Conservation (phyloP, 305 asterid genomes). For the Fraxinus angustifolia region DNA sequence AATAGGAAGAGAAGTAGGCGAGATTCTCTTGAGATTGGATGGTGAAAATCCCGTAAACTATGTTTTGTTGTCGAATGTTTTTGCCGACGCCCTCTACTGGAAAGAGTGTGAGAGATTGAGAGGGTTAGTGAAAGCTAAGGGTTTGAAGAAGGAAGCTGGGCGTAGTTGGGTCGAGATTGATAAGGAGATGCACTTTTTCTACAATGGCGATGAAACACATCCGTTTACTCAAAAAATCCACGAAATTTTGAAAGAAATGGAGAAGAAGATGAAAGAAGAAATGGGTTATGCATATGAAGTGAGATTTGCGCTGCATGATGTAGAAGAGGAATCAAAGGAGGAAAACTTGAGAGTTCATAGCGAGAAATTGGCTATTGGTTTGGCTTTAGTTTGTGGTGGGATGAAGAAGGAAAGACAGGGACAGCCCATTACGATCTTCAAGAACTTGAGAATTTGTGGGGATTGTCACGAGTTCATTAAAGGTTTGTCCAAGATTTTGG, state of each 20-base stretch:
- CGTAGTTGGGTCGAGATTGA: slow-evolving; percentile 56
- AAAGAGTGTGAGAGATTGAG: slow-evolving; percentile 49
- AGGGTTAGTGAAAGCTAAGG: slow-evolving; percentile 39
- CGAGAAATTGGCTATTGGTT: slow-evolving; percentile 49
- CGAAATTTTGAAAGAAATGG: slow-evolving; percentile 35
- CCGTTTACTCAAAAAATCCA: slow-evolving; percentile 35
- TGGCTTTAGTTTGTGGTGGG: slow-evolving; percentile 36
- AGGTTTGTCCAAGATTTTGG: slow-evolving; percentile 43
- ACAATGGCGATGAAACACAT: slow-evolving; percentile 40
- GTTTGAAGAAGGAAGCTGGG: slow-evolving; percentile 57
- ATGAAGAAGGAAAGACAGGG: slow-evolving; percentile 26
- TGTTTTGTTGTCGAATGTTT: slow-evolving; percentile 51
- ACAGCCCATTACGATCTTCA: slow-evolving; percentile 37
- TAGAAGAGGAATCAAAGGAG: slow-evolving; percentile 45
- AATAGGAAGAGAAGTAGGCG: slow-evolving; percentile 49
- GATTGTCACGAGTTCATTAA: slow-evolving; percentile 53
- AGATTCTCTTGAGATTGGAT: slow-evolving; percentile 42
- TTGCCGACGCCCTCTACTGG: slow-evolving; percentile 50
- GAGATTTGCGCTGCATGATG: slow-evolving; percentile 45
- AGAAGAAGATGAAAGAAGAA: slow-evolving; percentile 38
- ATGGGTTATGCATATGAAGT: slow-evolving; percentile 37
- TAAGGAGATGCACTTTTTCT: slow-evolving; percentile 44
- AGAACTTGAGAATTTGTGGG: slow-evolving; percentile 52
- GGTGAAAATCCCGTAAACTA: slow-evolving; percentile 46
- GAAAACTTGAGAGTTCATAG: slow-evolving; percentile 51